A percentile compares a stretch with the other conserved stretches of the same genome.
Conservation (phyloP, 805 yeast genomes). For the Spathaspora hagerdaliae region DNA sequence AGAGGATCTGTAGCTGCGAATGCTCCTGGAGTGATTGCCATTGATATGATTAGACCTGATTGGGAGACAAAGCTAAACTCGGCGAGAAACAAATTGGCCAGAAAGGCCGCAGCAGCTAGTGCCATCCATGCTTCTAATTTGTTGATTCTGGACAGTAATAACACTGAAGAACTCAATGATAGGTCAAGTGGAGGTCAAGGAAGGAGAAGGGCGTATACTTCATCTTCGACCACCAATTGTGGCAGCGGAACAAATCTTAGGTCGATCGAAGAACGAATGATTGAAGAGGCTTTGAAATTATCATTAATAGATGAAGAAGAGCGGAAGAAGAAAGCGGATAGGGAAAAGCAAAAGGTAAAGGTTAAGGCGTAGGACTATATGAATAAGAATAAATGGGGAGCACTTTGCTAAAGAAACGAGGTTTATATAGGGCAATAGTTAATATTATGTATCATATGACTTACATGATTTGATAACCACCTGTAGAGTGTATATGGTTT, state of each 20-base stretch:
- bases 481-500: too few relatives aligned
- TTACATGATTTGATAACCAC: too few relatives aligned
- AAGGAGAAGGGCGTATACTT: conserved; percentile 4
- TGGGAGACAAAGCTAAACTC: conserved; percentile 76
- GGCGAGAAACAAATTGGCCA: conserved; percentile 74
- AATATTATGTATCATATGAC: too few relatives aligned
- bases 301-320: conserved; percentile 70
- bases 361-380: neutral
- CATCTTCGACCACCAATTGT: neutral
- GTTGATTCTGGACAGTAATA: conserved; percentile 34
- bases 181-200: conserved; percentile 7
- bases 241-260: conserved; percentile 2
- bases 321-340: conserved; percentile 30
- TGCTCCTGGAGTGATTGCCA: conserved; percentile 67
- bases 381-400: too few relatives aligned
- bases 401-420: too few relatives aligned
- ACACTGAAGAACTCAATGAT: neutral
- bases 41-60: conserved; percentile 85
- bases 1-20: conserved; percentile 56
- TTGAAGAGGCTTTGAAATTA: conserved; percentile 76
- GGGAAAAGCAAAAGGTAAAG: conserved; percentile 8
- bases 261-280: conserved; percentile 62
- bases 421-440: too few relatives aligned
- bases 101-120: conserved; percentile 89
- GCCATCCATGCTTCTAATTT: conserved; percentile 88